A percentile compares a stretch with the other conserved stretches of the same genome.
These are phyloP conservation scores for Coffea humblotiana DNA, from an alignment of 305 asterid species.

Conservation along the genomic window DNA sequence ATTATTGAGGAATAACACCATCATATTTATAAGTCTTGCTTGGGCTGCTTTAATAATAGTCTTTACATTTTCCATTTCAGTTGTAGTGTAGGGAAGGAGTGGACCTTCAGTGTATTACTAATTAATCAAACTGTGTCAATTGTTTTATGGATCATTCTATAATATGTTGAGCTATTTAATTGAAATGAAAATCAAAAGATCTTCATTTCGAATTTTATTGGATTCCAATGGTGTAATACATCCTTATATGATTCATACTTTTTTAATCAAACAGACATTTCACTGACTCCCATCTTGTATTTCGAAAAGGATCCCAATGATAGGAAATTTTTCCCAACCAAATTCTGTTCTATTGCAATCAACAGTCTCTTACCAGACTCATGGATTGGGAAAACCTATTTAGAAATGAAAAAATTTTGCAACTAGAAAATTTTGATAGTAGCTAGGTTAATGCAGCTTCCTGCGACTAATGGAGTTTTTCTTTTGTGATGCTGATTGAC, in stretches of 20 bases:
- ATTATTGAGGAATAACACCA: no score
- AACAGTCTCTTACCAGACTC: no score
- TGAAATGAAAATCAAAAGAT: background rate
- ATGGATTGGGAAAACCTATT: no score
- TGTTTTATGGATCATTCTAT: background rate
- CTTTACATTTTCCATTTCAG: background rate
- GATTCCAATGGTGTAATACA: constrained; percentile 10
- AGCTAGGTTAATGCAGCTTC: no score
- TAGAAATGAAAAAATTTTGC: no score
- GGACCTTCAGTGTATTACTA: background rate
- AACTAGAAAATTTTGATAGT: no score
- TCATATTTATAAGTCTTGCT: background rate
- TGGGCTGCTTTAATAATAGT: background rate
- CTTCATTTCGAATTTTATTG: background rate
- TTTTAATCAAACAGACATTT: background rate
- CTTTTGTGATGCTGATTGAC: no score
- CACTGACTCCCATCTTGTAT: constrained; percentile 3
- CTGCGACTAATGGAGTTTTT: no score
- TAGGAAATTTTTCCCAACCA: no score
- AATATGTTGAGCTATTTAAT: background rate
- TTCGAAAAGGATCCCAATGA: background rate
- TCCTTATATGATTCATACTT: constrained; percentile 1
- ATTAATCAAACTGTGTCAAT: constrained; percentile 2
- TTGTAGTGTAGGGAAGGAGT: background rate
- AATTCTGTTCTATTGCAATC: no score